These are phyloP conservation scores for Linnemannia elongata DNA, from an alignment of 192 early-diverging fungal species.

Conservation along the genomic window DNA sequence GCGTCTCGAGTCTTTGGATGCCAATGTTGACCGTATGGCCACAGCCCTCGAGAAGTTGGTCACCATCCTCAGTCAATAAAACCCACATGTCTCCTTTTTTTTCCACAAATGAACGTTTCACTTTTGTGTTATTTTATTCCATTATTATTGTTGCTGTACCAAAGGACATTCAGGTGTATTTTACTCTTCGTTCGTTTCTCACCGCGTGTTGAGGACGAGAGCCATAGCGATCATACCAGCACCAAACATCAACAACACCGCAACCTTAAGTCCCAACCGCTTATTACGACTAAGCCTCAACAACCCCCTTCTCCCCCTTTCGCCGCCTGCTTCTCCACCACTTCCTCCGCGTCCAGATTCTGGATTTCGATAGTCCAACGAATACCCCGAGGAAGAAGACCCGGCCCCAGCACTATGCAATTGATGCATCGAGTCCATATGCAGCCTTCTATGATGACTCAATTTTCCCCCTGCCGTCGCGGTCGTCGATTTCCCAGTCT, in stretches of 20 bases:
- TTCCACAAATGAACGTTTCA: neutral
- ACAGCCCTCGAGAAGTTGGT: conserved; percentile 55
- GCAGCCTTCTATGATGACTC: conserved; percentile 1
- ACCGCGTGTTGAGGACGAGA: conserved; percentile 20
- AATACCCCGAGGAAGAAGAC: conserved; percentile 26
- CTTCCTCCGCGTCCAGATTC: neutral
- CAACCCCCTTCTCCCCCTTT: neutral
- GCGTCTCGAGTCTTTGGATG: conserved; percentile 55
- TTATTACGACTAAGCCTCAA: conserved; percentile 16
- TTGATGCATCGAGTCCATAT: conserved; percentile 14
- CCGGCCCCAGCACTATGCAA: neutral
- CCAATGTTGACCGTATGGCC: conserved; percentile 58
- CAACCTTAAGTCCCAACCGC: conserved; percentile 35
- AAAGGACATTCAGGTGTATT: neutral
- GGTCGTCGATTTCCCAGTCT: neutral
- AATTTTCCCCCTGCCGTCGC: neutral
- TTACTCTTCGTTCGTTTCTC: neutral
- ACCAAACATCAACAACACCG: conserved; percentile 21
- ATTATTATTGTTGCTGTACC: too few species aligned
- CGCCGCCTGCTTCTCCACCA: neutral
- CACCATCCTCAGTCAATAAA: conserved; percentile 36
- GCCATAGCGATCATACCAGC: conserved; percentile 44
- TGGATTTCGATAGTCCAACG: conserved; percentile 9
- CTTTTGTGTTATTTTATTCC: neutral
- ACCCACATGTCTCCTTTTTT: neutral